phyloP scores from a whole-genome alignment of 2,329 filamentous ascomycete genomes.

The Fusarium sp. region DNA sequence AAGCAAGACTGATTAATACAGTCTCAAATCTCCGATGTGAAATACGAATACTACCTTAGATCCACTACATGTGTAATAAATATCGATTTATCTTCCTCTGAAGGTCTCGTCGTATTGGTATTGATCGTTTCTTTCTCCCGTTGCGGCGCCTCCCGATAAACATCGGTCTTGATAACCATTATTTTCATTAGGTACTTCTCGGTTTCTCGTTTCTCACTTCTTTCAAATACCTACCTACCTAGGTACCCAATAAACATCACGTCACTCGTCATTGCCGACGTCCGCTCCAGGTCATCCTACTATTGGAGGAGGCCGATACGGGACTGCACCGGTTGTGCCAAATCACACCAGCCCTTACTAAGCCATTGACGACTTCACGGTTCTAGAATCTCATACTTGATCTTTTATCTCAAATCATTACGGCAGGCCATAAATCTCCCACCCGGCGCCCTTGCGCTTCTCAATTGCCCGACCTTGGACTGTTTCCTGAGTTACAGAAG shows the following conservation, averaged over 20 bases:
- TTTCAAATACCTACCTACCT: not conserved
- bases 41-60: not conserved
- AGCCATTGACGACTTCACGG: not conserved
- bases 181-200: no score
- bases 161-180: not conserved
- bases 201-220: not conserved
- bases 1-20: not conserved
- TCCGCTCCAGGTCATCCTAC: constrained; percentile 4
- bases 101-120: not conserved
- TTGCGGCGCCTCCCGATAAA: not conserved
- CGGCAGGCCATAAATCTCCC: constrained; percentile 9
- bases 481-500: constrained; percentile 7
- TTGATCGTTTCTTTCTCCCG: no score
- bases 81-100: not conserved
- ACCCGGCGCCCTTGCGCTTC: not conserved
- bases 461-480: not conserved
- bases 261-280: not conserved
- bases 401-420: constrained; percentile 29
- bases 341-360: constrained; percentile 26
- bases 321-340: constrained; percentile 1
- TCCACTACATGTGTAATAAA: not conserved
- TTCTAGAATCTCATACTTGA: not conserved
- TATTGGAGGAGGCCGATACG: not conserved
- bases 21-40: not conserved
- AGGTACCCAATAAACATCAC: not conserved